phyloP scores from a whole-genome alignment of 2,329 filamentous ascomycete genomes.

The Dothistroma pini region DNA sequence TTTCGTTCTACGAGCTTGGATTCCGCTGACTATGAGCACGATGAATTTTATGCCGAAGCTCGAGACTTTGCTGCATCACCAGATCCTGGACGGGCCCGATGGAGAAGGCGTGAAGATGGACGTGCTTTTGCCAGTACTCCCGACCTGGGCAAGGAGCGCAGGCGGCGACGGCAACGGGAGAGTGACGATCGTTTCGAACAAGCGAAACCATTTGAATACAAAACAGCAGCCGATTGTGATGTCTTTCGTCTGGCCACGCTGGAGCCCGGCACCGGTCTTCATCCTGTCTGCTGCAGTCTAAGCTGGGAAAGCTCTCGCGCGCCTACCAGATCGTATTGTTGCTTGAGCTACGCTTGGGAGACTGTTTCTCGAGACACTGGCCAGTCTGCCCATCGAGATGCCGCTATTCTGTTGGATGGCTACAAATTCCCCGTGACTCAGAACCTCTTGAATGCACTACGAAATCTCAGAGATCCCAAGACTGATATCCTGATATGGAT shows the following conservation, averaged over 20 bases:
- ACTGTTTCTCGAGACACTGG: constrained; percentile 21
- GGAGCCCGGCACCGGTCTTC: constrained; percentile 23
- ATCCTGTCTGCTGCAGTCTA: constrained; percentile 23
- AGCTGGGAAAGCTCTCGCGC: constrained; percentile 26
- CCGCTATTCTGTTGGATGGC: constrained; percentile 30
- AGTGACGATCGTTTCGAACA: constrained; percentile 19
- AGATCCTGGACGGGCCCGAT: not conserved
- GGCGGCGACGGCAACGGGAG: constrained; percentile 20
- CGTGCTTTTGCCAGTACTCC: constrained; percentile 23
- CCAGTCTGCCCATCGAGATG: constrained; percentile 21
- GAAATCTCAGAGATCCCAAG: constrained; percentile 24
- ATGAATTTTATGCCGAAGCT: constrained; percentile 5
- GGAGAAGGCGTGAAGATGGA: constrained; percentile 16
- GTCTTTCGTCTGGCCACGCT: constrained; percentile 27
- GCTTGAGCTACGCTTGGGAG: constrained; percentile 32
- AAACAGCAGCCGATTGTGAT: constrained; percentile 28
- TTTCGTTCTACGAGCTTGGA: constrained; percentile 25
- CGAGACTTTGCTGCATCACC: not conserved
- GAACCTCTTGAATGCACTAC: constrained; percentile 28
- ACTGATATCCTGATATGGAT: constrained; percentile 32
- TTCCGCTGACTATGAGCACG: constrained; percentile 16
- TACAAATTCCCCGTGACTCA: constrained; percentile 29
- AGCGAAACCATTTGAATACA: constrained; percentile 22
- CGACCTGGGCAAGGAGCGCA: constrained; percentile 19
- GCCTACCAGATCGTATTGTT: constrained; percentile 23